These are phyloP conservation scores for Dalbergia cultrata DNA, from an alignment of 306 rosid genomes.

Conservation along the genomic window DNA sequence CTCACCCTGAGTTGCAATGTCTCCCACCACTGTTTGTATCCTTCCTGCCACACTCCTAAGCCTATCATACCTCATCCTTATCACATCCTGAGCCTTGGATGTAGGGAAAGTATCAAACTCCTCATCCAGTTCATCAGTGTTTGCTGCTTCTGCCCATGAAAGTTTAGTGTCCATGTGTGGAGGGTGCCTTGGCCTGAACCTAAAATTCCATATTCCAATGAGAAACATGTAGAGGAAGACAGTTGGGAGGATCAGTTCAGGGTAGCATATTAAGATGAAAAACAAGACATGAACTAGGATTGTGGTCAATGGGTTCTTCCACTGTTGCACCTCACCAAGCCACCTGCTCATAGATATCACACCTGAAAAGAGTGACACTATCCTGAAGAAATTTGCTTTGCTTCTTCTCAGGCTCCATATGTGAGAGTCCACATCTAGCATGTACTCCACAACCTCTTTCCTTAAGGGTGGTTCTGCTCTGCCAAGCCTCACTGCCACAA, in stretches of 20 bases:
- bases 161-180: constrained; percentile 83
- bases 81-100: constrained; percentile 62
- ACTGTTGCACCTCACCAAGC: constrained; percentile 76
- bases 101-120: constrained; percentile 89
- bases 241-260: constrained; percentile 78
- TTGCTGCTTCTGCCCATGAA: constrained; percentile 88
- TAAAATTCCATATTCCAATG: constrained; percentile 83
- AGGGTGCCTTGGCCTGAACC: constrained; percentile 67
- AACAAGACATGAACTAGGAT: constrained; percentile 76
- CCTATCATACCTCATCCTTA: constrained; percentile 76
- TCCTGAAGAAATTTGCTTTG: constrained; percentile 83
- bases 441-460: constrained; percentile 89
- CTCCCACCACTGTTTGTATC: constrained; percentile 56
- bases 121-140: constrained; percentile 57
- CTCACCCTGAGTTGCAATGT: constrained; percentile 59
- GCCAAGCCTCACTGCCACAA: constrained; percentile 75
- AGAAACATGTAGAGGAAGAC: constrained; percentile 83
- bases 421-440: constrained; percentile 90
- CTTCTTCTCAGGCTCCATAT: constrained; percentile 92
- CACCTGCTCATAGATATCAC: constrained; percentile 67
- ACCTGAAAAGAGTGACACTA: constrained; percentile 73
- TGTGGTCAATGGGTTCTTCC: constrained; percentile 80
- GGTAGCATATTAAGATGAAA: constrained; percentile 75
- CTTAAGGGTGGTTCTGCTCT: constrained; percentile 80
- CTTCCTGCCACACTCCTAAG: constrained; percentile 70